A percentile compares a stretch with the other conserved stretches of the same genome.
These are phyloP conservation scores for Aspergillus sp. DNA, from an alignment of 2,329 filamentous ascomycete genomes.

Conservation along the genomic window DNA sequence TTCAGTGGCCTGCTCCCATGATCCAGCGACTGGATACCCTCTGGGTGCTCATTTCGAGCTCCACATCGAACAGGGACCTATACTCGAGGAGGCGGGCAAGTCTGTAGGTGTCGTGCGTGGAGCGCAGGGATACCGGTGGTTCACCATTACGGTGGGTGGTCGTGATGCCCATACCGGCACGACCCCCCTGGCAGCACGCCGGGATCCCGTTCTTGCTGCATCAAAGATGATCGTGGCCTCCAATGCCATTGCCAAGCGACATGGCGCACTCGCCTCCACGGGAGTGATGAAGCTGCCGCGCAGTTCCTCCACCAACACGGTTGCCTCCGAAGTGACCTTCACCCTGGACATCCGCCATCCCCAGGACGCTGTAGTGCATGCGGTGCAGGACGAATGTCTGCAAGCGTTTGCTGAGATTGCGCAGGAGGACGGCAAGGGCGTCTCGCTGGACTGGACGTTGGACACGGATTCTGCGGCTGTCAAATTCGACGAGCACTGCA, in stretches of 20 bases:
- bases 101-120: slow-evolving; percentile 68
- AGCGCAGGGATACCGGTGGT: slow-evolving; percentile 71
- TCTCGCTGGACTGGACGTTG: slow-evolving; percentile 56
- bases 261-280: slow-evolving; percentile 63
- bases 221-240: slow-evolving; percentile 65
- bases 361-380: slow-evolving; percentile 55
- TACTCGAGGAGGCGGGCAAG: slow-evolving; percentile 62
- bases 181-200: slow-evolving; percentile 62
- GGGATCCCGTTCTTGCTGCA: slow-evolving; percentile 66
- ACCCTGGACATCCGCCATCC: slow-evolving; percentile 66
- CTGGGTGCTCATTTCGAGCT: slow-evolving; percentile 77
- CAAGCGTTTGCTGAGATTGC: slow-evolving; percentile 59
- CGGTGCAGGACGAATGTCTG: slow-evolving; percentile 57
- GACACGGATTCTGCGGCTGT: slow-evolving; percentile 61
- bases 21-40: slow-evolving; percentile 53
- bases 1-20: slow-evolving; percentile 50
- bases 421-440: slow-evolving; percentile 53
- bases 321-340: slow-evolving; percentile 65
- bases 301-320: slow-evolving; percentile 65
- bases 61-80: slow-evolving; percentile 77
- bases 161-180: slow-evolving; percentile 71
- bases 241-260: slow-evolving; percentile 59
- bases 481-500: slow-evolving; percentile 64
- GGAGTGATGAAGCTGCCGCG: slow-evolving; percentile 65
- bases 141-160: slow-evolving; percentile 64